Evolutionary conservation across 257 asterid genomes (phyloP).

Genomic region (Echites panduratus): DNA sequence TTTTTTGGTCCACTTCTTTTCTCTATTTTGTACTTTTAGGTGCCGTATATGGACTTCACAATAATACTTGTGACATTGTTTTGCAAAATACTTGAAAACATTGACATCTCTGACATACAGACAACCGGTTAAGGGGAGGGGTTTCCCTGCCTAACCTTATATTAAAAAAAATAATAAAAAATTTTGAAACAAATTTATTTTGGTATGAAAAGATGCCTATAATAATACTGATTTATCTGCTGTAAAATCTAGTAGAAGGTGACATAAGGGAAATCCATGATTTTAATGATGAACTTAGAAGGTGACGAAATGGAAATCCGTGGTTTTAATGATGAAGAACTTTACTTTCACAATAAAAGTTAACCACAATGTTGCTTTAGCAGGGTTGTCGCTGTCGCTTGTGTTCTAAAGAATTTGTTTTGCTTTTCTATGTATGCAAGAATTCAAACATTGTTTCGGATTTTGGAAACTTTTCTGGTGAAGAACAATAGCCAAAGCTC

Average conservation of each 20-base stretch:
- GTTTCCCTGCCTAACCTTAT: too few species aligned
- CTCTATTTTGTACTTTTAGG: too few species aligned
- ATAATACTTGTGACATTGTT: not conserved
- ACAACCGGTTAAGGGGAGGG: not conserved
- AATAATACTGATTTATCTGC: too few species aligned
- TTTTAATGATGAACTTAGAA: too few species aligned
- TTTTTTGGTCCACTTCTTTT: too few species aligned
- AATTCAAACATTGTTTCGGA: not conserved
- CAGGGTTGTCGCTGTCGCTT: slow-evolving; percentile 2
- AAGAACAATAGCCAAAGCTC: not conserved
- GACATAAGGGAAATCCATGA: not conserved
- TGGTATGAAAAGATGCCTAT: too few species aligned
- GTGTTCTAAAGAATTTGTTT: not conserved
- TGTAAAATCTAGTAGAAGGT: not conserved
- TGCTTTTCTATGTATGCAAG: not conserved
- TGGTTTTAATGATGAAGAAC: not conserved
- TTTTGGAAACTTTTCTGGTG: not conserved
- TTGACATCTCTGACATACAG: too few species aligned
- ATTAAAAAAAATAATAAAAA: too few species aligned
- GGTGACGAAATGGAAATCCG: too few species aligned
- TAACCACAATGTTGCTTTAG: too few species aligned
- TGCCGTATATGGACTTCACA: not conserved
- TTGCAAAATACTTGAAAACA: not conserved
- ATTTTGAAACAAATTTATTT: not conserved
- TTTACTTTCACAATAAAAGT: not conserved